These are phyloP conservation scores for Trichoderma atrobrunneum DNA, from an alignment of 2,329 filamentous ascomycete genomes.

Conservation along the genomic window DNA sequence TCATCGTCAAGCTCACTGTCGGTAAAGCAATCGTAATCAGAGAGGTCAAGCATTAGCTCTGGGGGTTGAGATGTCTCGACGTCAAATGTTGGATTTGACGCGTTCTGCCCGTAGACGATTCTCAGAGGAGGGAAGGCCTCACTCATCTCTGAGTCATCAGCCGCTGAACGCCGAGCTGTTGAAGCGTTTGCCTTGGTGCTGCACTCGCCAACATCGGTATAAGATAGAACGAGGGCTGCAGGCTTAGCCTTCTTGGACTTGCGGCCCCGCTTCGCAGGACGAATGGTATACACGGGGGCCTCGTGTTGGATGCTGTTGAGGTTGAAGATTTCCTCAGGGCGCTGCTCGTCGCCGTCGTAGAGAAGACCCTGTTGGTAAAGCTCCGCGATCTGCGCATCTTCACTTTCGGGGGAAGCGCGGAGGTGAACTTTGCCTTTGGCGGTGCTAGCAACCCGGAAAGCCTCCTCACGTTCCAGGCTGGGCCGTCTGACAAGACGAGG, in stretches of 20 bases:
- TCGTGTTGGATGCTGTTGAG: constrained; percentile 40
- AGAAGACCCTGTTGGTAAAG: constrained; percentile 46
- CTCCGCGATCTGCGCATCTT: constrained; percentile 39
- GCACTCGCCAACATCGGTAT: constrained; percentile 42
- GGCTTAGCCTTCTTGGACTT: constrained; percentile 29
- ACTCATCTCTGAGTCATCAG: constrained; percentile 20
- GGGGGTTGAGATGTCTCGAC: constrained; percentile 38
- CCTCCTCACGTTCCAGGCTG: constrained; percentile 46
- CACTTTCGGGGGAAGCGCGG: constrained; percentile 21
- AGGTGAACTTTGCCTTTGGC: constrained; percentile 32
- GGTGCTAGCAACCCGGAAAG: constrained; percentile 43
- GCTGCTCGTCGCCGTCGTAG: constrained; percentile 40
- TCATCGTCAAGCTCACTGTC: constrained; percentile 37
- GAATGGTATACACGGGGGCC: constrained; percentile 39
- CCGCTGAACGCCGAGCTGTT: constrained; percentile 31
- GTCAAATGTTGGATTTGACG: constrained; percentile 33
- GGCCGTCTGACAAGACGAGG: constrained; percentile 37
- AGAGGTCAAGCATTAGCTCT: constrained; percentile 35
- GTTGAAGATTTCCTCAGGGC: constrained; percentile 35
- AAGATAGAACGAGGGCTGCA: constrained; percentile 41
- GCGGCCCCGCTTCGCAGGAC: constrained; percentile 34
- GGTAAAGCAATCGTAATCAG: constrained; percentile 39
- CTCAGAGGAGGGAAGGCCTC: constrained; percentile 34
- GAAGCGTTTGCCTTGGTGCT: constrained; percentile 30
- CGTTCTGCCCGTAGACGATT: constrained; percentile 41